A percentile compares a stretch with the other conserved stretches of the same genome.
These are phyloP conservation scores for Funneliformis geosporum DNA, from an alignment of 192 early-diverging fungal genomes.

Conservation along the genomic window DNA sequence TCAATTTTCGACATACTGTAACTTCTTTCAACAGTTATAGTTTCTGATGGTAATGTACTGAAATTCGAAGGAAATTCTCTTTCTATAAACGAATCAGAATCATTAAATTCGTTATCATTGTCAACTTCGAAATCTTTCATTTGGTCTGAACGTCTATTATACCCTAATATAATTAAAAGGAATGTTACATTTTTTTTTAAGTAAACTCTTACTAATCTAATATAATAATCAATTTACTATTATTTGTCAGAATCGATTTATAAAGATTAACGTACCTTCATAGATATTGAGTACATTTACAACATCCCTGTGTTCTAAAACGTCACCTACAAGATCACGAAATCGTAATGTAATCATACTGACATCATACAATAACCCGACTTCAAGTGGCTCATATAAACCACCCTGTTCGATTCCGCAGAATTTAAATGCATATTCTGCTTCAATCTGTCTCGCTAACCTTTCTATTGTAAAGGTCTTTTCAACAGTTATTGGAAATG, in stretches of 20 bases:
- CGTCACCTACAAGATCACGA: constrained; percentile 50
- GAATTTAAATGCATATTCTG: constrained; percentile 61
- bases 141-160: neutral
- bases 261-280: constrained; percentile 41
- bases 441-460: constrained; percentile 66
- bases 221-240: too few species aligned
- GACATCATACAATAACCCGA: constrained; percentile 26
- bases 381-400: constrained; percentile 37
- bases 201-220: too few species aligned
- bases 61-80: too few species aligned
- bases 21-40: neutral
- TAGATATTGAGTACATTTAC: constrained; percentile 56
- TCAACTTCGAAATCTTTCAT: neutral
- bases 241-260: too few species aligned
- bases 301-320: constrained; percentile 53
- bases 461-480: constrained; percentile 61
- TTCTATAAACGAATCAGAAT: too few species aligned
- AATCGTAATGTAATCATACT: constrained; percentile 46
- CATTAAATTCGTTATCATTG: neutral
- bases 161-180: neutral
- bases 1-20: neutral
- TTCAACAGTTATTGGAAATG: constrained; percentile 57
- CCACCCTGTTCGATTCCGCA: constrained; percentile 13
- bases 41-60: neutral
- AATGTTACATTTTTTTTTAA: neutral